Evolutionary conservation across 495 filamentous ascomycete genomes (phyloP), one percentile per base, ranked within the genome.

Genomic region (Chaetomium fimeti): DNA sequence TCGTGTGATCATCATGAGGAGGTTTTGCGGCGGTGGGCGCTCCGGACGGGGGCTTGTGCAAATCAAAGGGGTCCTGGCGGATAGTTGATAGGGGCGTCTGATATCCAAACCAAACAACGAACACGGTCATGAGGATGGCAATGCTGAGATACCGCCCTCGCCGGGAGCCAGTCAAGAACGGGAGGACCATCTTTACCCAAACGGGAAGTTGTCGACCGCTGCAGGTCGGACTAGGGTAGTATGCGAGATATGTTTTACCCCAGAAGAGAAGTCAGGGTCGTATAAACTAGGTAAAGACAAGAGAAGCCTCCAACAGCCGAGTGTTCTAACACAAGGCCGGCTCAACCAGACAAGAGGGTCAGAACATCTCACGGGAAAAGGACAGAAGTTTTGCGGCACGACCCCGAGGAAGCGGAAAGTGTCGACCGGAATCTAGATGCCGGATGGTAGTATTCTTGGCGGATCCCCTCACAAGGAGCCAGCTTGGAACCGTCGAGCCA

Each of bases 31-130:
- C 12, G 2, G 5, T 15, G 60, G 56, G 51, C 5, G 20, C 32
- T 1, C 20, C 38, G 24, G 38, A 36, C 6, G 53, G 25, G 28
- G 43, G 36, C 15, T 29, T 18, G 36, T 55, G 54, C 8, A 68
- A 25, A 45, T 66, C 63, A 9, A 64, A 61, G 6, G 56, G 24
- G 8, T 59, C 58, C 20, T 57, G 52, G 5, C 18, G 36, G 24
- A 45, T 27, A 0, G 57, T 28, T 1, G 52, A 36, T 36, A 64
- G 11, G 61, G 16, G 57, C 42, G 63, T 28, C 24, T 58, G 65
- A 24, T 62, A 68, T n/a, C 63, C 68, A 5, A 70, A 53, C 57
- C 62, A 70, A 47, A 70, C 43, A 1, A 72, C 60, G 5, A 68
- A 3, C 22, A 66, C 29, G 3, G 58, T 66, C 59, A 69, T 28